Percentiles rank a stretch among this genome's conserved stretches.
Evolutionary conservation across 2,329 filamentous ascomycete species (phyloP).

Genomic region (Ceratocystiopsis brevicomis): DNA sequence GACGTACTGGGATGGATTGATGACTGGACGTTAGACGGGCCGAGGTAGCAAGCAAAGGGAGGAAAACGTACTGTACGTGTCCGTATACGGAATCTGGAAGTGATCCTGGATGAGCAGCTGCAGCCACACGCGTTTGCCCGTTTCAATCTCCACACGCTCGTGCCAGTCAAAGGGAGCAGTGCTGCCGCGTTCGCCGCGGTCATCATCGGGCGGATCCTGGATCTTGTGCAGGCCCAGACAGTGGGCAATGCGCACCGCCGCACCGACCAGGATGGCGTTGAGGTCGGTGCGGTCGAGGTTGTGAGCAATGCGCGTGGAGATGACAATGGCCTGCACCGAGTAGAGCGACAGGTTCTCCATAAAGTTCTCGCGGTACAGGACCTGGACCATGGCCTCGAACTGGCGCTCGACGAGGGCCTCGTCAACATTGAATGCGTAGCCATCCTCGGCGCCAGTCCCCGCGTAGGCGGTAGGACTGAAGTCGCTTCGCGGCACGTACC

Average conservation of each 20-base stretch:
- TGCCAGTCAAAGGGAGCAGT: slow-evolving; percentile 2
- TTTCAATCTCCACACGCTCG: slow-evolving; percentile 13
- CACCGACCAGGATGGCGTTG: slow-evolving; percentile 16
- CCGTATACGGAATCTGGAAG: slow-evolving; percentile 17
- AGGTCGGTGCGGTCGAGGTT: slow-evolving; percentile 17
- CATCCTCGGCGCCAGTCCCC: not conserved
- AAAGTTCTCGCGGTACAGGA: slow-evolving; percentile 15
- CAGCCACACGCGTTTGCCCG: slow-evolving; percentile 17
- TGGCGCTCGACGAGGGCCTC: slow-evolving; percentile 6
- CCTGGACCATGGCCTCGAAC: slow-evolving; percentile 16
- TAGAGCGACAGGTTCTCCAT: slow-evolving; percentile 14
- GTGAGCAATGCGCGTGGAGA: slow-evolving; percentile 18
- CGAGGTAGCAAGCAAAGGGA: not conserved
- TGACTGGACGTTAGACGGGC: slow-evolving; percentile 6
- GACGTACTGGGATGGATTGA: slow-evolving; percentile 15
- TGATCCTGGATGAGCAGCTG: slow-evolving; percentile 19
- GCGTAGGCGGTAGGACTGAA: too few species aligned
- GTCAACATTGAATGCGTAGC: slow-evolving; percentile 1
- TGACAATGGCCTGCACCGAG: slow-evolving; percentile 17
- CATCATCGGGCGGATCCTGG: not conserved
- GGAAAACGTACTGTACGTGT: slow-evolving; percentile 14
- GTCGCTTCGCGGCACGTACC: too few species aligned
- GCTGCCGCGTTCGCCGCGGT: not conserved
- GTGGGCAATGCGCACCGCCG: slow-evolving; percentile 18
- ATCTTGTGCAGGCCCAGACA: slow-evolving; percentile 13